Conservation (phyloP, 768 basidiomycete species). For the Trametes maxima region DNA sequence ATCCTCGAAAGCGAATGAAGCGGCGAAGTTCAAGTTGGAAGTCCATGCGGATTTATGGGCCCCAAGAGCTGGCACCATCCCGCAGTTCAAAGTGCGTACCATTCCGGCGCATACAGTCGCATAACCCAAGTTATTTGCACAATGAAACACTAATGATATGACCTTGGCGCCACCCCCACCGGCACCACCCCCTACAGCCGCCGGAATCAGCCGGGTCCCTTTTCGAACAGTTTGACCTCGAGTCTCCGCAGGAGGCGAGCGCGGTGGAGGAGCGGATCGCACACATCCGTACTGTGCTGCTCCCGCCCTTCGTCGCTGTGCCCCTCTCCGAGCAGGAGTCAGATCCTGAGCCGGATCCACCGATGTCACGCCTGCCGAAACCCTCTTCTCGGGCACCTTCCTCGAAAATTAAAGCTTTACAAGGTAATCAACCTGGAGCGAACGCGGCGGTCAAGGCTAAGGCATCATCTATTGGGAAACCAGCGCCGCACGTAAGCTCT, state of each 20-base stretch:
- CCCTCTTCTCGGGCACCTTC: not conserved
- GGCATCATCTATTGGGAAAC: not conserved
- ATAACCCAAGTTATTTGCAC: not conserved
- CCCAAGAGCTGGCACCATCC: not conserved
- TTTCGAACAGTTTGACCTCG: constrained; percentile 3
- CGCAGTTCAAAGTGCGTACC: constrained; percentile 15
- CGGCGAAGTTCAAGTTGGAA: no score
- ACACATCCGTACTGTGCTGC: constrained; percentile 16
- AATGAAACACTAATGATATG: no score
- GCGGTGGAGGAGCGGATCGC: constrained; percentile 22
- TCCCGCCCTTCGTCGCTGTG: constrained; percentile 16
- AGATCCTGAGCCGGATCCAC: not conserved
- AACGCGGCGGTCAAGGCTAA: not conserved
- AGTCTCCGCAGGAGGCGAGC: not conserved
- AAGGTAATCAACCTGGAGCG: not conserved
- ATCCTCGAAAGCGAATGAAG: not conserved
- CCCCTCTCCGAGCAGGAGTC: not conserved
- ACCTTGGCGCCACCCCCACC: not conserved
- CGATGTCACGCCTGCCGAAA: constrained; percentile 6
- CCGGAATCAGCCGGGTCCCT: not conserved
- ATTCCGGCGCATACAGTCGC: not conserved
- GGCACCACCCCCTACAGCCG: not conserved
- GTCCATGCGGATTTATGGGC: constrained; percentile 17
- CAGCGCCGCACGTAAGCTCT: not conserved
- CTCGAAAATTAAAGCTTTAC: no score